Base-by-base conservation (phyloP, 1,284 basidiomycete genomes). In the Cryptococcus neoformans region DNA sequence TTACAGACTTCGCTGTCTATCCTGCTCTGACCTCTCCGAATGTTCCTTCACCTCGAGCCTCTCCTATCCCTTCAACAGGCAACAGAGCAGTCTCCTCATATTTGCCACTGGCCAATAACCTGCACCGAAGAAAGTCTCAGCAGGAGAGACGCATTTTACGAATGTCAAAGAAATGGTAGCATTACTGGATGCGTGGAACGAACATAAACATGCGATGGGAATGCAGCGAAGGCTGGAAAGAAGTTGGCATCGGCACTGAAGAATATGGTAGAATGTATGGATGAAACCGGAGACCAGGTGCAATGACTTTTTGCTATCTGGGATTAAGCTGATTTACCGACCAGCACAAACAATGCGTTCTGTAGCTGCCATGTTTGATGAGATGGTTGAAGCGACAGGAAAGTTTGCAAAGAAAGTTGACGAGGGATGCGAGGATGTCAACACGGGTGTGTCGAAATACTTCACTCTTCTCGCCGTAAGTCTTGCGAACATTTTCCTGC, bases 341-440 rank as follows among this genome's bases (percentile, higher is more conserved):
- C 12, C 44, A 69, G 67, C 64, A 3, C 66, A 67, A 42, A 64
- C 66, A n/a, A 53, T 67, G 17, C 50, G 63, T 41, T 65, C 67
- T 2, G 56, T 62, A 0, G 56, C 62, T 0, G 57, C 49, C 7
- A 54, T 64, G 52, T 14, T 69, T 34, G 65, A 66, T 14, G 28
- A 16, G 4, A 12, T 57, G n/a, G 39, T 62, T 7, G 65, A 63
- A 7, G 14, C 61, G 7, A 59, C 60, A 3, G 28, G 42, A 37
- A 63, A 62, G 48, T 45, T 65, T 35, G 56, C 65, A 3, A 66
- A 65, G 47, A 59, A 57, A 51, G 53, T 67, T 10, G 67, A 69
- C 37, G 55, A 53, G 49, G 57, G 61, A 21, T 69, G 67, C 52
- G 64, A 67, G 17, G 59, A 64, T 4, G 59, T 54, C 36, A 67